These are phyloP conservation scores for Schwanniomyces polymorphus DNA, from an alignment of 805 yeast genomes.

Conservation along the genomic window DNA sequence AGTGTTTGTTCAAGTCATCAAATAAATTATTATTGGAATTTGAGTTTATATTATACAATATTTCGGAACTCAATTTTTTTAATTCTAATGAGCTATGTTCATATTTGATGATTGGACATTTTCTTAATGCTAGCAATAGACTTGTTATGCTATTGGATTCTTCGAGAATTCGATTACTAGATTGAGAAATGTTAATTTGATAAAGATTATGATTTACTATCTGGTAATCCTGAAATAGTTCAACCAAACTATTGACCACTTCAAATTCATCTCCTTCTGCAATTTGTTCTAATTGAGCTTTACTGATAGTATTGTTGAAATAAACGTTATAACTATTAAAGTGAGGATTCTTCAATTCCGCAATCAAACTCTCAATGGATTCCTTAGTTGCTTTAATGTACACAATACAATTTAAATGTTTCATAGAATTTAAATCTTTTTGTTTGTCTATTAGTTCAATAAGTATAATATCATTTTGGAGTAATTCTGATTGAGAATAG, in stretches of 20 bases:
- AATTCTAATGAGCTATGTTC: conserved; percentile 70
- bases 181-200: conserved; percentile 18
- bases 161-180: conserved; percentile 17
- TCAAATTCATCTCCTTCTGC: conserved; percentile 93
- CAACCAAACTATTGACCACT: conserved; percentile 72
- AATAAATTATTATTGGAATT: conserved; percentile 60
- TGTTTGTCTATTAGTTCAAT: conserved; percentile 61
- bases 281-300: conserved; percentile 76
- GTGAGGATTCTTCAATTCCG: conserved; percentile 76
- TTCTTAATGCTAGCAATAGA: conserved; percentile 66
- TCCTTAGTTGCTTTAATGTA: conserved; percentile 73
- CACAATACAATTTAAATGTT: conserved; percentile 75
- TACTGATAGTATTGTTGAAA: conserved; percentile 74
- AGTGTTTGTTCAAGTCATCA: conserved; percentile 55
- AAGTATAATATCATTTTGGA: conserved; percentile 81
- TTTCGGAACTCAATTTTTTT: conserved; percentile 66
- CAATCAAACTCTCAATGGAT: conserved; percentile 56
- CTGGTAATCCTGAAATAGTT: conserved; percentile 80
- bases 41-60: conserved; percentile 55
- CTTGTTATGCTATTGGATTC: conserved; percentile 47
- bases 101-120: conserved; percentile 76
- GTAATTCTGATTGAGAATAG: conserved; percentile 81
- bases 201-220: conserved; percentile 72
- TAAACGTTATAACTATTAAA: conserved; percentile 76
- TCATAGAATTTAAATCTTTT: conserved; percentile 60